Evolutionary conservation across 2,329 filamentous ascomycete species (phyloP).

Genomic region (Bretziella fagacearum): DNA sequence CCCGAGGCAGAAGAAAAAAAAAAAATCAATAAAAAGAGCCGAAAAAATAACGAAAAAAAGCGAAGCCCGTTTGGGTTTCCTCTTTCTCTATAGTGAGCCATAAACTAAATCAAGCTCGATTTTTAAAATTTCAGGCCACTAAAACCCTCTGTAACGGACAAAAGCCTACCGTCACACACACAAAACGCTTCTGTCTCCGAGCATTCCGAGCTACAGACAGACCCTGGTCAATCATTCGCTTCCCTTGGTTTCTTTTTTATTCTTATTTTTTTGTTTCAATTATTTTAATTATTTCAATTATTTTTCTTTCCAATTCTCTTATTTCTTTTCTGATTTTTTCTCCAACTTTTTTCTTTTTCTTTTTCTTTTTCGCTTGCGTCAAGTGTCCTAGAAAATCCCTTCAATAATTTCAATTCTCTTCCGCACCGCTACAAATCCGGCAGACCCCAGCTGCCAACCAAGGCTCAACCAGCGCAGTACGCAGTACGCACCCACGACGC

Average conservation of each 20-base stretch:
- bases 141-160: neutral
- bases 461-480: neutral
- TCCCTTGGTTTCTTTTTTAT: neutral
- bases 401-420: conserved; percentile 10
- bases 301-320: too few species aligned
- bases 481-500: neutral
- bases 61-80: too few species aligned
- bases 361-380: conserved; percentile 2
- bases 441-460: neutral
- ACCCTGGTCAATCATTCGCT: conserved; percentile 3
- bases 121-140: too few species aligned
- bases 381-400: conserved; percentile 9
- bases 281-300: too few species aligned
- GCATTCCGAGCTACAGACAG: conserved; percentile 12
- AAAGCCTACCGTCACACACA: conserved; percentile 3
- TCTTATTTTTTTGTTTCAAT: neutral
- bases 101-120: too few species aligned
- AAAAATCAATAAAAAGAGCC: too few species aligned
- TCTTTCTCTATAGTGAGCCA: too few species aligned
- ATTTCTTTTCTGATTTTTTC: neutral
- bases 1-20: too few species aligned
- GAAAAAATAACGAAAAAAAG: too few species aligned
- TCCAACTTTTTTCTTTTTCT: neutral
- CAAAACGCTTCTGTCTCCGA: conserved; percentile 9
- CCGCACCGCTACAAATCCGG: conserved; percentile 1